phyloP scores from a whole-genome alignment of 1,139 yeast species.

The Zygoascus meyerae region DNA sequence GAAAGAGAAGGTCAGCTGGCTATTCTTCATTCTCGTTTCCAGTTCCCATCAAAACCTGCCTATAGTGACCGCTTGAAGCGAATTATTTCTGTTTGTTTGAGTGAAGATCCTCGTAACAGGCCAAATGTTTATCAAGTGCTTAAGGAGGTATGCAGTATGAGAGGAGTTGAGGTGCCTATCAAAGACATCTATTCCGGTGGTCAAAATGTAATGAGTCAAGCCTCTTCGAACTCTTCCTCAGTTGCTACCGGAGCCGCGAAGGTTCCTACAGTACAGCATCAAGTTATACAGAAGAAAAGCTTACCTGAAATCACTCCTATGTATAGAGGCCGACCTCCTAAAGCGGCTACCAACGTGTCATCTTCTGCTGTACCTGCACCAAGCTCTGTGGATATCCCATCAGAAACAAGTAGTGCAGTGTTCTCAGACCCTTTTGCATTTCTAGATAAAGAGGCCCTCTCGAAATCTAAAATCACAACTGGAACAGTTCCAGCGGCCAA shows the following conservation, averaged over 20 bases:
- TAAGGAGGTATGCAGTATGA: conserved; percentile 58
- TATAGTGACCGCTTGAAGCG: conserved; percentile 37
- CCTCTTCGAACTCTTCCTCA: conserved; percentile 3
- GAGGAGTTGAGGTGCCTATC: conserved; percentile 51
- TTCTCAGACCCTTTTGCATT: conserved; percentile 19
- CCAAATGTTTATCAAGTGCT: conserved; percentile 85
- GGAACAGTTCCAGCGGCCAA: not conserved
- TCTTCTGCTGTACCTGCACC: not conserved
- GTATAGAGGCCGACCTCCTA: conserved; percentile 25
- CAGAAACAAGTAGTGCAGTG: conserved; percentile 7
- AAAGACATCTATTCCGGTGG: conserved; percentile 24
- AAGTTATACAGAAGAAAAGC: conserved; percentile 11
- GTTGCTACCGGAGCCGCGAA: conserved; percentile 2
- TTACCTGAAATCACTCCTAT: conserved; percentile 26
- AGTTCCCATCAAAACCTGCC: conserved; percentile 45
- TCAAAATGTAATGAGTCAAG: not conserved
- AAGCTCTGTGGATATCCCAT: too few relatives aligned
- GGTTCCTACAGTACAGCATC: conserved; percentile 8
- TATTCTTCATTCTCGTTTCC: conserved; percentile 55
- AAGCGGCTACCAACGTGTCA: conserved; percentile 7
- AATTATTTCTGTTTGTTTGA: conserved; percentile 68
- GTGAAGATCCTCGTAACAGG: conserved; percentile 71
- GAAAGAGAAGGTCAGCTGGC: conserved; percentile 68
- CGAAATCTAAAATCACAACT: not conserved
- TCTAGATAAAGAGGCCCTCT: conserved; percentile 11